Evolutionary conservation across 768 basidiomycete species (phyloP).

Genomic region (Lyophyllum atratum): DNA sequence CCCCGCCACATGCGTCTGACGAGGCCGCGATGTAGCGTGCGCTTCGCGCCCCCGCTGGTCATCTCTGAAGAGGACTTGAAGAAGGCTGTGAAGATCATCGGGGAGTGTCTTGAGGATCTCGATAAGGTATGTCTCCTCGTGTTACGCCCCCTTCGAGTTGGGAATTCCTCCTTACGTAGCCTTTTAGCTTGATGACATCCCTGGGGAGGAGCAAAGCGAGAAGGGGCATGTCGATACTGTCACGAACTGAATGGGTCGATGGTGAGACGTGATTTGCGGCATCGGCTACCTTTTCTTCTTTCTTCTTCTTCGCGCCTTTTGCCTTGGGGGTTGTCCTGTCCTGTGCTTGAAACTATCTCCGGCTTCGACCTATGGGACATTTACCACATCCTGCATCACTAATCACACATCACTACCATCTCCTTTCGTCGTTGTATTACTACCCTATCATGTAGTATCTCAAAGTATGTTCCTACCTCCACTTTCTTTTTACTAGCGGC

Average conservation of each 20-base stretch:
- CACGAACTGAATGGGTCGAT: conserved; percentile 2
- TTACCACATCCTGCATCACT: not conserved
- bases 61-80: conserved; percentile 86
- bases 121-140: conserved; percentile 53
- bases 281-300: not conserved
- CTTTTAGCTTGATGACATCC: conserved; percentile 50
- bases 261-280: conserved; percentile 11
- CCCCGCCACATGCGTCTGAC: not conserved
- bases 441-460: not conserved
- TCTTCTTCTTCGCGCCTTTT: not conserved
- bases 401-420: not conserved
- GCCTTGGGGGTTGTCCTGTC: not conserved
- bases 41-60: conserved; percentile 94
- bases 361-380: conserved; percentile 1
- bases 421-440: not conserved
- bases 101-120: conserved; percentile 75
- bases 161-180: too few relatives aligned
- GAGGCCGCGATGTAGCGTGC: conserved; percentile 60
- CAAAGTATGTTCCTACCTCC: not conserved
- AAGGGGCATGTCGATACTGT: conserved; percentile 45
- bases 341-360: not conserved
- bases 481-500: not conserved
- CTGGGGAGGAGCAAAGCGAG: conserved; percentile 63
- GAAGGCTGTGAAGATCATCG: conserved; percentile 75
- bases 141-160: not conserved